phyloP scores from a whole-genome alignment of 768 basidiomycete genomes.

The Pleurotus salmoneostramineus region DNA sequence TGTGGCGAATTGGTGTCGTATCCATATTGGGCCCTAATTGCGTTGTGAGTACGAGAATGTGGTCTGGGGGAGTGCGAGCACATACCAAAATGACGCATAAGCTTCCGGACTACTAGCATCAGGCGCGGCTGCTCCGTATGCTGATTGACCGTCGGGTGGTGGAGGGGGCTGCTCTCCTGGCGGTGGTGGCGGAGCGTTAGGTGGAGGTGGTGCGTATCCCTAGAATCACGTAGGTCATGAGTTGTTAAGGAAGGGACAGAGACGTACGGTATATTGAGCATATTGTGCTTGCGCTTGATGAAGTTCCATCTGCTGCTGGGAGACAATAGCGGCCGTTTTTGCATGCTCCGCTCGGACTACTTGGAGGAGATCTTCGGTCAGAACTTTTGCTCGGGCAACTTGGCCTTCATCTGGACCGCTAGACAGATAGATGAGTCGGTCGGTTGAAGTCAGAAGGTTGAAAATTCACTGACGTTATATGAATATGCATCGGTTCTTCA shows the following conservation, averaged over 20 bases:
- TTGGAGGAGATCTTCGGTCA: conserved; percentile 85
- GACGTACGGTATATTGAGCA: conserved; percentile 65
- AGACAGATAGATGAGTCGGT: background rate
- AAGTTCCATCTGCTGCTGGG: conserved; percentile 82
- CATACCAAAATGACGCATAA: conserved; percentile 57
- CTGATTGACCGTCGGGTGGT: conserved; percentile 37
- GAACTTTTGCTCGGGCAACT: conserved; percentile 79
- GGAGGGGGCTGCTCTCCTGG: conserved; percentile 40
- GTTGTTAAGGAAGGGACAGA: background rate
- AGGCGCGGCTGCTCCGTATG: conserved; percentile 32
- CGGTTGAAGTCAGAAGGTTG: conserved; percentile 4
- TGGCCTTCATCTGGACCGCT: conserved; percentile 84
- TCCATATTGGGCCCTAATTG: conserved; percentile 72
- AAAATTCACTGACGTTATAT: conserved; percentile 69
- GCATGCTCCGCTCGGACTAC: conserved; percentile 88
- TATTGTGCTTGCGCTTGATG: conserved; percentile 83
- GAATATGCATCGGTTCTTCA: conserved; percentile 89
- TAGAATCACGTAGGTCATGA: conserved; percentile 10
- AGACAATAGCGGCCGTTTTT: conserved; percentile 63
- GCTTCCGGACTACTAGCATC: conserved; percentile 44
- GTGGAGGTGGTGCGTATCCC: conserved; percentile 49
- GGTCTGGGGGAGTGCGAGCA: conserved; percentile 12
- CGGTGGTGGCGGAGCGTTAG: conserved; percentile 50
- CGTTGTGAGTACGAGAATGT: background rate
- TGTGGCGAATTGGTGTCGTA: conserved; percentile 82